These are phyloP conservation scores for Telopea speciosissima DNA, from an alignment of 177 flowering plant genomes.

Conservation along the genomic window DNA sequence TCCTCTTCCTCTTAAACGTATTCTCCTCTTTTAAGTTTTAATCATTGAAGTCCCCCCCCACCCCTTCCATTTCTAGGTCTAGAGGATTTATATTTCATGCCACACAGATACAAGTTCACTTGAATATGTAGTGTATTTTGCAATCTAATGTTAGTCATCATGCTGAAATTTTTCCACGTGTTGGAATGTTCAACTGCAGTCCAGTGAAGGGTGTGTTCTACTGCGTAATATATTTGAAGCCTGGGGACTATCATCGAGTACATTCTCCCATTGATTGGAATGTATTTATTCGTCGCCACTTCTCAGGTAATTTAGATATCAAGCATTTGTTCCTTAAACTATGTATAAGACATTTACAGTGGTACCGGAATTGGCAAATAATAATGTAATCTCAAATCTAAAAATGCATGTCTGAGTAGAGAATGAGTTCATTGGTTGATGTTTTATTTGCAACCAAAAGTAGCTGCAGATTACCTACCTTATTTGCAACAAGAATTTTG, in stretches of 20 bases:
- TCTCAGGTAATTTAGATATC: conserved; percentile 52
- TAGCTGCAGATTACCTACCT: too few relatives aligned
- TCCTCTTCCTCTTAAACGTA: too few relatives aligned
- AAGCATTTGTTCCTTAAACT: neutral
- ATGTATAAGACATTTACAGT: neutral
- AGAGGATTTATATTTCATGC: neutral
- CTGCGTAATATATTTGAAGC: conserved; percentile 87
- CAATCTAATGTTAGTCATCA: neutral
- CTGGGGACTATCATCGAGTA: conserved; percentile 90
- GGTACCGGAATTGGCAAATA: neutral
- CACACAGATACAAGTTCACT: neutral
- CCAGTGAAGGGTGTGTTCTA: conserved; percentile 86
- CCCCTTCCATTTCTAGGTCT: neutral
- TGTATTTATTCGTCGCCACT: conserved; percentile 72
- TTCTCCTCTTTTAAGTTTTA: neutral
- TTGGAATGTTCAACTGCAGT: conserved; percentile 39
- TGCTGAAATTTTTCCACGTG: conserved; percentile 8
- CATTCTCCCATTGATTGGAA: conserved; percentile 94
- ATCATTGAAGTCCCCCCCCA: too few relatives aligned
- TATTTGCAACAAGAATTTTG: neutral
- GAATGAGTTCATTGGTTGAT: neutral
- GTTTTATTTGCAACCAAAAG: neutral
- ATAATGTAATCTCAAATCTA: neutral
- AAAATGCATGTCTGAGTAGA: neutral
- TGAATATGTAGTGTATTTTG: neutral